A percentile compares a stretch with the other conserved stretches of the same genome.
Conservation (phyloP, 148 eudicot species). For the Fallopia convolvulus region DNA sequence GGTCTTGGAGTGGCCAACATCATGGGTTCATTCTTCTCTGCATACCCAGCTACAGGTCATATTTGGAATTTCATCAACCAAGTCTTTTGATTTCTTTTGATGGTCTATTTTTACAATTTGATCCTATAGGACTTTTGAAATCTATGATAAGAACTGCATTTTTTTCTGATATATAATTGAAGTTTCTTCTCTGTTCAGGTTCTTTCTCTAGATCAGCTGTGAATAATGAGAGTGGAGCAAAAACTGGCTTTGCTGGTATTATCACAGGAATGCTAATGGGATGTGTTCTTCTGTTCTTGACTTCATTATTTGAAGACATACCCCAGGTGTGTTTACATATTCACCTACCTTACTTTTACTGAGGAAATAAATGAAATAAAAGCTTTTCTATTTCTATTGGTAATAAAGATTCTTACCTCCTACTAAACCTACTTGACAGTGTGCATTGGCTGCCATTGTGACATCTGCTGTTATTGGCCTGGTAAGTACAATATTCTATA, state of each 20-base stretch:
- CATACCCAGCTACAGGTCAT: conserved; percentile 89
- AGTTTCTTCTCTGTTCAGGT: conserved; percentile 27
- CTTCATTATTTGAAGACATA: conserved; percentile 81
- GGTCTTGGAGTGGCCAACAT: conserved; percentile 98
- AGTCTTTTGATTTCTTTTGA: not conserved
- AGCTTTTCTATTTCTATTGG: not conserved
- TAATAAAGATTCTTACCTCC: not conserved
- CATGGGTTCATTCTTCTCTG: conserved; percentile 79
- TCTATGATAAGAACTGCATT: not conserved
- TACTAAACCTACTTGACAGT: conserved; percentile 38
- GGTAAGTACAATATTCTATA: conserved; percentile 45
- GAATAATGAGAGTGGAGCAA: conserved; percentile 98
- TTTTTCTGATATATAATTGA: not conserved
- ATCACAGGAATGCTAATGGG: conserved; percentile 76
- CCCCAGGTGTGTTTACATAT: conserved; percentile 60
- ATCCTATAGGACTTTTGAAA: not conserved
- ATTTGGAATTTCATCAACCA: conserved; percentile 5
- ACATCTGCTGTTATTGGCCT: conserved; percentile 95
- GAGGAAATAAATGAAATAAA: not conserved
- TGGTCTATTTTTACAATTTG: not conserved
- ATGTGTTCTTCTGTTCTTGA: conserved; percentile 80
- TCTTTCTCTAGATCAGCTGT: conserved; percentile 98
- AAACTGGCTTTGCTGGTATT: conserved; percentile 90
- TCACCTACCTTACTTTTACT: not conserved
- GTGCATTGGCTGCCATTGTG: conserved; percentile 95